Evolutionary conservation across 2,329 filamentous ascomycete species (phyloP).

Genomic region (Pleurostoma richardsiae): DNA sequence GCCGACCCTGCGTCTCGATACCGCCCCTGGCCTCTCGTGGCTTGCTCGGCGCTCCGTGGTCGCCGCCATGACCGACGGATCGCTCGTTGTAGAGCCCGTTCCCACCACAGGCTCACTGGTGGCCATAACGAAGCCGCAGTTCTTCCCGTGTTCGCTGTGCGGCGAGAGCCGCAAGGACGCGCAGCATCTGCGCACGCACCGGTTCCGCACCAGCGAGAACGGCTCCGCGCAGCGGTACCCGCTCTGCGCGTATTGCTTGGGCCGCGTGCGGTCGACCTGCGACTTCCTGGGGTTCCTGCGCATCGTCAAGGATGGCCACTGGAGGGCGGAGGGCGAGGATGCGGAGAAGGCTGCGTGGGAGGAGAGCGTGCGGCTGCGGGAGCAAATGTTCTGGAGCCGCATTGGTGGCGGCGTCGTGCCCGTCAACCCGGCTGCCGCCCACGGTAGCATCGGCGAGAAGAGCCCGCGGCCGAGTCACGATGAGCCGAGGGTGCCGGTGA

Average conservation of each 20-base stretch:
- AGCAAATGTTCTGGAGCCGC: conserved; percentile 96
- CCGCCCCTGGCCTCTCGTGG: conserved; percentile 89
- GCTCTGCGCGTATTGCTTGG: conserved; percentile 82
- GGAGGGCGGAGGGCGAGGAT: conserved; percentile 76
- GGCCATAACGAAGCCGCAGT: conserved; percentile 44
- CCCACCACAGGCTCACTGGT: conserved; percentile 51
- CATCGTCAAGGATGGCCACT: conserved; percentile 88
- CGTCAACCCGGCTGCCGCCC: conserved; percentile 22
- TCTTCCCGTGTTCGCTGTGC: conserved; percentile 77
- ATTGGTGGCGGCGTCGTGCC: conserved; percentile 90
- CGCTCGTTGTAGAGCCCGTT: conserved; percentile 84
- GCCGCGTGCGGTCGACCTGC: conserved; percentile 78
- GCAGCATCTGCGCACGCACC: conserved; percentile 71
- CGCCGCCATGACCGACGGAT: conserved; percentile 77
- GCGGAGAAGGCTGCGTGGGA: conserved; percentile 90
- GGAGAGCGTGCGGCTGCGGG: conserved; percentile 81
- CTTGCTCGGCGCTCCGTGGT: conserved; percentile 82
- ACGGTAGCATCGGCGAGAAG: conserved; percentile 15
- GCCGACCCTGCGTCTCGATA: conserved; percentile 83
- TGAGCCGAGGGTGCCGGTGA: not conserved
- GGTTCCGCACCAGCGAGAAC: conserved; percentile 83
- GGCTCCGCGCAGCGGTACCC: conserved; percentile 86
- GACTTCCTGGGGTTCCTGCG: conserved; percentile 90
- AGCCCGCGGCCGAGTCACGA: conserved; percentile 16
- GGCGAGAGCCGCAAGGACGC: conserved; percentile 73